Conservation (phyloP, 2,329 filamentous ascomycete species). For the Colletotrichum sp. region DNA sequence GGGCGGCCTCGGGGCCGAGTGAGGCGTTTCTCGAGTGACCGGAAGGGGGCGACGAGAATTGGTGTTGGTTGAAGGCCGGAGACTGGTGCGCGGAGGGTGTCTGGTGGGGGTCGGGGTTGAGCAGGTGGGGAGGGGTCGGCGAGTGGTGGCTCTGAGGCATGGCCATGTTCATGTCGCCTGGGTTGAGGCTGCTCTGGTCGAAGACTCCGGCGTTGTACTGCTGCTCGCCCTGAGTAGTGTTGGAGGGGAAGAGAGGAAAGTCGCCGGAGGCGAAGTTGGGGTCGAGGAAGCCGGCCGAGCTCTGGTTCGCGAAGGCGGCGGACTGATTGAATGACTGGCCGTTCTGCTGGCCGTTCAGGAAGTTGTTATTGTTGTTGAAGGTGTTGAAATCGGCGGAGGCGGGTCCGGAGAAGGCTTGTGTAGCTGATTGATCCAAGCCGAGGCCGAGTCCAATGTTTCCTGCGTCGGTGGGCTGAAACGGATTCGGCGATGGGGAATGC, state of each 20-base stretch:
- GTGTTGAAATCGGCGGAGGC: conserved; percentile 50
- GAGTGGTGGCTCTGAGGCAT: conserved; percentile 61
- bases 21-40: conserved; percentile 62
- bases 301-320: conserved; percentile 44
- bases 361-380: conserved; percentile 52
- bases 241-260: conserved; percentile 68
- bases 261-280: conserved; percentile 60
- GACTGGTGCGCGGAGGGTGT: conserved; percentile 59
- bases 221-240: conserved; percentile 50
- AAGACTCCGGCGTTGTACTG: conserved; percentile 70
- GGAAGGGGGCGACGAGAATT: conserved; percentile 55
- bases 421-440: conserved; percentile 57
- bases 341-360: conserved; percentile 54
- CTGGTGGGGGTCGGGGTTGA: conserved; percentile 52
- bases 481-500: conserved; percentile 67
- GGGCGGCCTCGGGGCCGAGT: conserved; percentile 61
- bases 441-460: conserved; percentile 61
- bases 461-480: conserved; percentile 51
- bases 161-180: conserved; percentile 58
- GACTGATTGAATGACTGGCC: conserved; percentile 42
- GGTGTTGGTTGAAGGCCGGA: conserved; percentile 61
- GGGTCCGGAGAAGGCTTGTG: conserved; percentile 43
- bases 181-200: conserved; percentile 47
- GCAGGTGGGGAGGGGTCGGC: conserved; percentile 60
- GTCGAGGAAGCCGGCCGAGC: conserved; percentile 51